Evolutionary conservation across 2,329 filamentous ascomycete genomes (phyloP), one percentile per base, ranked within the genome.

Genomic region (Rutstroemia sp.): DNA sequence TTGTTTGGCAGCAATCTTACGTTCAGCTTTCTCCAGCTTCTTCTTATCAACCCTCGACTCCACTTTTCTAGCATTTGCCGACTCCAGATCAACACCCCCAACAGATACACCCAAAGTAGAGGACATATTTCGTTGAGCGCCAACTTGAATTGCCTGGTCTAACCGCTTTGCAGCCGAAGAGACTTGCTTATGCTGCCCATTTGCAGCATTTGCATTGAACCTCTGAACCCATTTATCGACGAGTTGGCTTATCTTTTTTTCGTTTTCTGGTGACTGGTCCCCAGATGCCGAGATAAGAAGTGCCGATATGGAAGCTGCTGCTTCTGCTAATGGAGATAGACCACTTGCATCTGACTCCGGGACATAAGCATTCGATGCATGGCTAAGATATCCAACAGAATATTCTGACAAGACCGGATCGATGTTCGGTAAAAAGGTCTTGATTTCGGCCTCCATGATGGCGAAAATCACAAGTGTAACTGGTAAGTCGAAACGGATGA

Each of bases 21-120:
- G 82, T 75, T 99, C 94, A 1, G 94, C 94, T 76, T 99, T 99
- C 73, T 99, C 94, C 19, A 99, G 84, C 80, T 99, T 99, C 86
- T 97, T 99, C 70, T 87, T 86, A 75, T 99, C 94, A 59, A 99
- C 94, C 71, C 92, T 90, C 67, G 92, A 97, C 76, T 99, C 94
- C 57, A 99, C 89, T 75, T 97, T 97, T 67, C 92, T 83, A 40
- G 83, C 80, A 69, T 95, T 95, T 69, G 92, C 91, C 56, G 92
- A 95, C 73, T 99, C 94, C 25, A 99, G 80, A 69, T 99, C 94
- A 40, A 99, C 90, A 58, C 80, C 86, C 55, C 84, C 89, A 53
- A 87, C 88, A 7, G 92, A 83, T 51, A 99, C 84, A 21, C 91
- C 92, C 63, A 99, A 75, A 2, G 94, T 99, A 5, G 94, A 95